Conservation (phyloP, 2,329 filamentous ascomycete species). For the Fusarium brachygibbosum region DNA sequence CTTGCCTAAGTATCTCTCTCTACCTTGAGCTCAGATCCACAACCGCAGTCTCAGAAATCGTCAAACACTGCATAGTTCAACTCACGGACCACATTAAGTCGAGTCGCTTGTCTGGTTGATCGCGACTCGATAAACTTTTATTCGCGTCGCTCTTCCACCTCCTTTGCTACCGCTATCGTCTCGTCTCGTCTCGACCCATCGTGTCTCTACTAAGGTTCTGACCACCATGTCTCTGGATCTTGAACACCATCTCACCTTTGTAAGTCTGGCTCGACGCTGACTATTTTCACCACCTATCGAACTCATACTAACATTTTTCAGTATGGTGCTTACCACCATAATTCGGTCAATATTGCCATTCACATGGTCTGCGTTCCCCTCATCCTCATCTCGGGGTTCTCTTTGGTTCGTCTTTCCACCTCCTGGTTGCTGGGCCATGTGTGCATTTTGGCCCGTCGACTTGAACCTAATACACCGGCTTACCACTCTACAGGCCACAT, state of each 20-base stretch:
- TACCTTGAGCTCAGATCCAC: constrained; percentile 30
- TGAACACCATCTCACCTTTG: constrained; percentile 85
- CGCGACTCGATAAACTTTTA: constrained; percentile 23
- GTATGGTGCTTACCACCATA: constrained; percentile 89
- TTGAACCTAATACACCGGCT: constrained; percentile 8
- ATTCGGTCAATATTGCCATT: constrained; percentile 81
- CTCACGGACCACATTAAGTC: constrained; percentile 28
- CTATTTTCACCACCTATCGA: background rate
- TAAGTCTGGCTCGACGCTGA: constrained; percentile 60
- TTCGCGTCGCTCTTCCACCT: constrained; percentile 16
- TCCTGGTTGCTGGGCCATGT: constrained; percentile 14
- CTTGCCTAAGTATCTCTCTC: background rate
- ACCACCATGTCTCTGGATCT: constrained; percentile 76
- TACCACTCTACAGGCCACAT: constrained; percentile 64
- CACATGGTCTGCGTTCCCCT: constrained; percentile 85
- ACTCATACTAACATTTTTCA: constrained; percentile 54
- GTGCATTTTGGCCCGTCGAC: constrained; percentile 2
- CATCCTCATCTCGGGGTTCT: constrained; percentile 78
- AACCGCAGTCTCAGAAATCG: constrained; percentile 25
- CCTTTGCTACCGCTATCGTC: constrained; percentile 9
- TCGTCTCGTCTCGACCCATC: constrained; percentile 5
- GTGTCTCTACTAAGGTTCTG: constrained; percentile 22
- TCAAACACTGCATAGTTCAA: constrained; percentile 19
- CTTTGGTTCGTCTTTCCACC: constrained; percentile 70
- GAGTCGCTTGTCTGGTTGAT: constrained; percentile 25